A percentile compares a stretch with the other conserved stretches of the same genome.
phyloP scores from a whole-genome alignment of 2,329 filamentous ascomycete genomes.

The Aspergillus hiratsukae region DNA sequence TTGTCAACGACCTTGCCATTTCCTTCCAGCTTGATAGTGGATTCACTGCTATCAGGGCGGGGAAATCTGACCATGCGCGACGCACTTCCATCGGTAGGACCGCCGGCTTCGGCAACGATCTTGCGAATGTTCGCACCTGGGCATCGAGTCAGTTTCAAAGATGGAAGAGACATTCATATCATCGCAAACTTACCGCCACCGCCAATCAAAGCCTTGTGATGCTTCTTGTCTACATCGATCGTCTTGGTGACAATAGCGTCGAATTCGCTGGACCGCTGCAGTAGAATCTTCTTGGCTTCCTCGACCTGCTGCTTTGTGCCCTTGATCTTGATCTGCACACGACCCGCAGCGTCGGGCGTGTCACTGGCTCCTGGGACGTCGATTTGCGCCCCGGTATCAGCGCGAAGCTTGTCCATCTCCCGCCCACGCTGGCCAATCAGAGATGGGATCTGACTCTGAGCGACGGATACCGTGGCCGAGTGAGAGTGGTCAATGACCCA shows the following conservation, averaged over 20 bases:
- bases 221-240: slow-evolving; percentile 88
- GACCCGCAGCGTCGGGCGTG: slow-evolving; percentile 57
- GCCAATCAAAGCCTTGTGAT: slow-evolving; percentile 82
- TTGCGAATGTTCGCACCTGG: slow-evolving; percentile 79
- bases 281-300: slow-evolving; percentile 83
- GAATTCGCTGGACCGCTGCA: slow-evolving; percentile 80
- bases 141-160: neutral
- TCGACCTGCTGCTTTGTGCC: slow-evolving; percentile 88
- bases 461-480: slow-evolving; percentile 73
- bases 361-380: slow-evolving; percentile 83
- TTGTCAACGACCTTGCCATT: slow-evolving; percentile 79
- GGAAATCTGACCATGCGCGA: slow-evolving; percentile 93
- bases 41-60: slow-evolving; percentile 76
- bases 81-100: slow-evolving; percentile 78
- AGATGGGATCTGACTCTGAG: slow-evolving; percentile 88
- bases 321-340: slow-evolving; percentile 85
- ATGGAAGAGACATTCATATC: neutral
- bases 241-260: slow-evolving; percentile 83
- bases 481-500: slow-evolving; percentile 86
- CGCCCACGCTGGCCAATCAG: slow-evolving; percentile 87
- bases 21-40: slow-evolving; percentile 83
- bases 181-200: slow-evolving; percentile 64
- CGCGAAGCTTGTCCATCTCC: slow-evolving; percentile 84
- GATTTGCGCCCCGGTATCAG: slow-evolving; percentile 79
- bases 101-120: slow-evolving; percentile 82